Conservation (phyloP, 352 stramenopile species). For the Pythium periplocum region DNA sequence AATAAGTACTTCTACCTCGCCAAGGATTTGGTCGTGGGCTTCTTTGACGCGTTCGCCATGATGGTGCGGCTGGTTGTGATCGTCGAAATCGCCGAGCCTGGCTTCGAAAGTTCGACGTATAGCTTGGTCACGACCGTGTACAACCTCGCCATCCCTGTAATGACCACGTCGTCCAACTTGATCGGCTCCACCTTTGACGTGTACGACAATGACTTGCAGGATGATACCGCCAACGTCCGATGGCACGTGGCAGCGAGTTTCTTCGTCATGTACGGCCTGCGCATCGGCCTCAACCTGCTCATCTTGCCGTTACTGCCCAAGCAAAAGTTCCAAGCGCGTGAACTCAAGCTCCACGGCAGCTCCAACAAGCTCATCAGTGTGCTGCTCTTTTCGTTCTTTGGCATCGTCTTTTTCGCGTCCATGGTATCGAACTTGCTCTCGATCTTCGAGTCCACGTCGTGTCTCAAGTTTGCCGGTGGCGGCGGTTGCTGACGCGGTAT, state of each 20-base stretch:
- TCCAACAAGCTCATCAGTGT: constrained; percentile 33
- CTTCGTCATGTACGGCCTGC: constrained; percentile 49
- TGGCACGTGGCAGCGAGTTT: constrained; percentile 50
- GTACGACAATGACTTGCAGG: constrained; percentile 50
- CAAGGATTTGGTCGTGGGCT: constrained; percentile 39
- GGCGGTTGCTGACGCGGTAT: constrained; percentile 29
- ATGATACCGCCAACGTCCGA: constrained; percentile 43
- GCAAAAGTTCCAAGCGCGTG: constrained; percentile 38
- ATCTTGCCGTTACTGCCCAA: constrained; percentile 48
- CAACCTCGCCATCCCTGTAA: constrained; percentile 67
- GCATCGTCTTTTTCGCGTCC: constrained; percentile 35
- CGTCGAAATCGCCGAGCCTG: constrained; percentile 69
- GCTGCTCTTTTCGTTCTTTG: constrained; percentile 34
- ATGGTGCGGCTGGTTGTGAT: constrained; percentile 76
- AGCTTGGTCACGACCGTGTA: constrained; percentile 68
- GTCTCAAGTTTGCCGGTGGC: constrained; percentile 55
- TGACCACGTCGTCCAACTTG: constrained; percentile 46
- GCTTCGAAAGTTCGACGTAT: constrained; percentile 77
- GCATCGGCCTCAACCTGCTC: constrained; percentile 33
- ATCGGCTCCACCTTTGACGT: constrained; percentile 52
- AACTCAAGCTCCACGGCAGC: constrained; percentile 44
- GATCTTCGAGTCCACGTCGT: constrained; percentile 49
- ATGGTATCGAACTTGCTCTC: constrained; percentile 54
- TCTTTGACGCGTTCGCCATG: constrained; percentile 64
- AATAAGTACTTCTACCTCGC: constrained; percentile 64